Evolutionary conservation across 257 asterid genomes (phyloP), one percentile per base, ranked within the genome.

Genomic region (Nicotiana attenuata): DNA sequence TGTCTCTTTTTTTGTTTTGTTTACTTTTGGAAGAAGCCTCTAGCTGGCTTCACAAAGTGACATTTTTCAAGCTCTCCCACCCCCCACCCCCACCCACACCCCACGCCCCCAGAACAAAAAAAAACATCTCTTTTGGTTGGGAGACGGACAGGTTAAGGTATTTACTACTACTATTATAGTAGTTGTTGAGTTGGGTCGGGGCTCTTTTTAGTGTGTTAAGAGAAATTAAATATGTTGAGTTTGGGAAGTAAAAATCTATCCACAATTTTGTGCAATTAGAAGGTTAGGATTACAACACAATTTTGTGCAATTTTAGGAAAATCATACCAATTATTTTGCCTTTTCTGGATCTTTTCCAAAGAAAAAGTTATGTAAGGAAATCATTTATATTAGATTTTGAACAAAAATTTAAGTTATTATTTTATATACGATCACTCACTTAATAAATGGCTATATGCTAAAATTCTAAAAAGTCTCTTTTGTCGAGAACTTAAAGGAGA

Each of bases 11-110:
- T 71, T 80, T 81, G 33, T 78, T 81, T 82, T 55, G 81, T 75
- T 87, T 88, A 82, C 87, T 80, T 88, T 87, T 82, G 84, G 83
- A 85, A 66, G 85, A 89, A 91, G 86, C 80, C 88, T 84, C 66
- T 61, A 19, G 33, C 33, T 64, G 50, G 76, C 31, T 75, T 75
- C 79, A 75, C 79, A 75, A 75, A 50, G 20, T 47, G 79, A 50
- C 79, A 50, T 24, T 41, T 71, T 47, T 14, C 60, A 71, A 33
- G 5, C 1, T 3, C 19, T 19, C 16, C 17, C 17, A 0, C 55
- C 16, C 16, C 82, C 76, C 7, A 31, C 76, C 57, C 71, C 10
- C 33, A 5, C 57, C 16, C 60, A 3, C 77, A 3, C 65, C 1
- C 22, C 24, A 13, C 77, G n/a, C n/a, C n/a, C n/a, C n/a, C n/a